phyloP scores from a whole-genome alignment of 352 stramenopile genomes.

The Lagenidium sp. region DNA sequence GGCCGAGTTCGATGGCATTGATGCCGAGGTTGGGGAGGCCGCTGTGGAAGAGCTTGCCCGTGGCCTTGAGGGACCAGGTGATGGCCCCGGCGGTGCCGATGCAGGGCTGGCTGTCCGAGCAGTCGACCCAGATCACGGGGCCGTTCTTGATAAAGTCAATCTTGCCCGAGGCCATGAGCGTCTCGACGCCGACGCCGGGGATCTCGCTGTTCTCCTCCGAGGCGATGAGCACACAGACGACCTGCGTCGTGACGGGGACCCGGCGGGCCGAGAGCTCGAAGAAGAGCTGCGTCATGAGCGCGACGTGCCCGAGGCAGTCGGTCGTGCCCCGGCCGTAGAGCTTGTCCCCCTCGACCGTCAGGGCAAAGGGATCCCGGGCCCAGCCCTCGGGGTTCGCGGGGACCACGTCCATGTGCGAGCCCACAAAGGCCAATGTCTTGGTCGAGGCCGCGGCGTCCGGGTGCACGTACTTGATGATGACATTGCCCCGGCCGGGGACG shows the following conservation, averaged over 20 bases:
- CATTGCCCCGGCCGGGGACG: slow-evolving; percentile 76
- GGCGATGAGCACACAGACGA: slow-evolving; percentile 88
- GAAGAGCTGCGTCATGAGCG: slow-evolving; percentile 84
- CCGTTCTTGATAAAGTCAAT: slow-evolving; percentile 91
- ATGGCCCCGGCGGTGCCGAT: slow-evolving; percentile 85
- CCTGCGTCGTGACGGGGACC: slow-evolving; percentile 59
- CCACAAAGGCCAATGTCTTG: slow-evolving; percentile 84
- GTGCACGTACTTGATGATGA: slow-evolving; percentile 87
- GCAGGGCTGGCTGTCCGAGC: slow-evolving; percentile 88
- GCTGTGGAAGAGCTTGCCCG: slow-evolving; percentile 89
- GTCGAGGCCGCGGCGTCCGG: slow-evolving; percentile 24
- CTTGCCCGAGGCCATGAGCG: slow-evolving; percentile 78
- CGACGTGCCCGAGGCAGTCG: slow-evolving; percentile 90
- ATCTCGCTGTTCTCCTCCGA: slow-evolving; percentile 85
- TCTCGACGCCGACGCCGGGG: slow-evolving; percentile 83
- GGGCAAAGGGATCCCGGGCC: slow-evolving; percentile 82
- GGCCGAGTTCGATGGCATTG: slow-evolving; percentile 85
- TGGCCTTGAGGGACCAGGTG: slow-evolving; percentile 87
- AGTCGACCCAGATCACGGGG: slow-evolving; percentile 90
- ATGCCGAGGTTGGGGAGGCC: slow-evolving; percentile 86
- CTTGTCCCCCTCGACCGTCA: slow-evolving; percentile 87
- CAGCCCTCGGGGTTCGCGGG: slow-evolving; percentile 88
- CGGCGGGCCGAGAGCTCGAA: slow-evolving; percentile 64
- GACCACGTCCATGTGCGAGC: slow-evolving; percentile 90
- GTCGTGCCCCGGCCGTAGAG: slow-evolving; percentile 90